Evolutionary conservation across 495 filamentous ascomycete genomes (phyloP), one percentile per base, ranked within the genome.

Genomic region (Amniculicola lignicola): DNA sequence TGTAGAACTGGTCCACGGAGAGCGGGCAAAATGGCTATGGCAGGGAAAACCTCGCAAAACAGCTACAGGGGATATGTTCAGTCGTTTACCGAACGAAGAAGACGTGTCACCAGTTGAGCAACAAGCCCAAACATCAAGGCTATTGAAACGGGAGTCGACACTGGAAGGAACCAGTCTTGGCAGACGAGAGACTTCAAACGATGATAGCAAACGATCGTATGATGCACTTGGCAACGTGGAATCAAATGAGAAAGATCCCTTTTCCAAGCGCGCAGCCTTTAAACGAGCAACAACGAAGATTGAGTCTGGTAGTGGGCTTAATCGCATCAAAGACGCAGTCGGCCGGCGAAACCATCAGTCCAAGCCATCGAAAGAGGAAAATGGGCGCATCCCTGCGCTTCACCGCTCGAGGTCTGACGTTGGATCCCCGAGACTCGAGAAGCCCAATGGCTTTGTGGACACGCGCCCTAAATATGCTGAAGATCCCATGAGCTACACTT

Each of bases 1-100:
- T 57, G 77, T 87, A 24, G 80, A 82, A 51, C 72, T 95, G 27
- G 80, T 85, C 0, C 83, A 79, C 47, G 93, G 93, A 24, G 85
- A 88, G 65, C 80, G 87, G 47, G 77, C 86, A 10, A 96, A 95
- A 68, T 97, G 88, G 86, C 75, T 98, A 9, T 98, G 94, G 94
- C 77, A 86, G 44, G 94, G 94, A 7, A 98, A 95, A 64, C 78
- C 85, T 11, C 82, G 79, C 46, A 88, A 88, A 66, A 65, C 54
- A 2, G 70, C 68, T 23, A 79, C 79, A 54, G 74, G 77, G 0
- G 76, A 74, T 45, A 70, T 78, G 33, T 76, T 64, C 47, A 64
- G 50, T 73, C 5, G 57, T 5, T 45, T 66, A 27, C 74, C 77
- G 7, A 72, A 74, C 19, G 75, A 80, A 47, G 72, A 77, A 15